Base-by-base conservation (phyloP, 306 rosid genomes). In the Acacia acuminata region DNA sequence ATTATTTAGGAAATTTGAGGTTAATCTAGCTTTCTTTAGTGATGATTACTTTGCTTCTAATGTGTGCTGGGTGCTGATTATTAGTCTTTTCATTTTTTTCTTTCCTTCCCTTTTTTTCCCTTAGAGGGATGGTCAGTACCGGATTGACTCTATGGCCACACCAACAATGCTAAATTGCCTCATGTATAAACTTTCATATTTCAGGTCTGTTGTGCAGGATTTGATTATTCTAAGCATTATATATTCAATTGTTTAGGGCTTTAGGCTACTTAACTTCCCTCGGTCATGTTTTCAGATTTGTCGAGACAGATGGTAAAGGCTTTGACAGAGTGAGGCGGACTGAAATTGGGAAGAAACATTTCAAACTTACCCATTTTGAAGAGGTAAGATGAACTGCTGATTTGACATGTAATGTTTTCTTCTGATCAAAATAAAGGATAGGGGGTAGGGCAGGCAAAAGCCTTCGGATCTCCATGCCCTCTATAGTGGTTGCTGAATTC, bases 141-240 rank as follows among this genome's bases (percentile, higher is more conserved):
- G 99, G 55, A 96, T 96, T 58, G 98, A 96, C 89, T 84, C 92
- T 84, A 82, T 85, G 89, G 99, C 98, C 64, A 96, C 99, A 55
- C 98, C 93, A 48, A 92, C 99, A 22, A 96, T 96, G 98, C 94
- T 96, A 55, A 96, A 96, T 86, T 66, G 85, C 86, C 98, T 96
- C 87, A 96, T 96, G 99, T 96, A 96, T 88, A 96, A 92, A 83
- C 99, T 96, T 80, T 96, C 94, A 48, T 96, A 96, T 84, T 96
- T 93, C 91, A 93, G 99, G 99, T 96, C 19, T 77, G 96, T 51
- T 47, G 83, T 71, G 50, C 75, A 65, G 77, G 68, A 82, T 61
- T 64, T 53, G 76, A 43, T 85, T 73, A 16, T 34, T 72, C 10
- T 65, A 24, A 55, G n/a, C 8, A 61, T 25, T 61, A 7, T 61